Evolutionary conservation across 2,329 filamentous ascomycete species (phyloP), one percentile per base, ranked within the genome.

Genomic region (Botrytis fragariae): DNA sequence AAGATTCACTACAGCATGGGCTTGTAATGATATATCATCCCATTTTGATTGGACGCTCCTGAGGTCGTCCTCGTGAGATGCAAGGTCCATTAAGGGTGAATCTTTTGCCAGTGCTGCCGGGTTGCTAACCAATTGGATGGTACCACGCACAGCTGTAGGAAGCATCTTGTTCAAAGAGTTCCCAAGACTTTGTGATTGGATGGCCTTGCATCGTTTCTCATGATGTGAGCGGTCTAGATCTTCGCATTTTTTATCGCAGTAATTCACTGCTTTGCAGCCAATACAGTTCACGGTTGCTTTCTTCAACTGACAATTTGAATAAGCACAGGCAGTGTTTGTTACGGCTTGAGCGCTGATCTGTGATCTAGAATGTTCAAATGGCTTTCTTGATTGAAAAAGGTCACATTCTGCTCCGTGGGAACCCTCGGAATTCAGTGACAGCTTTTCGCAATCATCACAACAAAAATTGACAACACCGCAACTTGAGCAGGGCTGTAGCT

Each of bases 401-500:
- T 81, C 80, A 82, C 89, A 91, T 82, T 91, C 89, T 63, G 81
- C 81, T 77, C 84, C 83, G 81, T 91, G 89, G 22, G 32, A 39
- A 39, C 63, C 63, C 59, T 84, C 82, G 2, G 80, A 79, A 12
- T 80, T 80, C 88, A 89, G 91, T 78, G 87, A 85, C 3, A 84
- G 81, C 37, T 82, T 82, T 81, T 91, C 89, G 81, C 89, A 91
- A 8, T 79, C 76, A 12, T 81, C 72, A 69, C 83, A 82, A 82
- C 89, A 91, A 83, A 91, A 91, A 39, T 82, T 84, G 5, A 84
- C 84, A 1, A 85, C 82, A 42, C 82, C 84, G 81, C 89, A 91
- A 67, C 83, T 85, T 0, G 85, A 85, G 80, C 89, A 91, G 71
- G 72, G 69, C 69, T 78, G 77, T 32, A 79, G n/a, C 16, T 67